Percentiles rank a stretch among this genome's conserved stretches.
Evolutionary conservation across 163 green algal genomes (phyloP).

Genomic region (Volvox carteri): DNA sequence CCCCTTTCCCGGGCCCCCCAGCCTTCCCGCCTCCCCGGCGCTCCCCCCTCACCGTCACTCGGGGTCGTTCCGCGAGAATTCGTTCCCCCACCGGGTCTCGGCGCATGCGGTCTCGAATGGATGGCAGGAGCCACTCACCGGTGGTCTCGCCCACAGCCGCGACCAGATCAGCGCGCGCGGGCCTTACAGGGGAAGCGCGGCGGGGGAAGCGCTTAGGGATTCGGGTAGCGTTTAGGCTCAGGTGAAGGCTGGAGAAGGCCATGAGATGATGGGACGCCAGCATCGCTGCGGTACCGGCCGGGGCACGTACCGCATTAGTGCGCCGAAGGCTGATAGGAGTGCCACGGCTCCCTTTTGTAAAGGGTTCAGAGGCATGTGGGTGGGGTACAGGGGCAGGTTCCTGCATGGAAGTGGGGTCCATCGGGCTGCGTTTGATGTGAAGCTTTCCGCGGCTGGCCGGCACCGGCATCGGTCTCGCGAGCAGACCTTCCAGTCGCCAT

Average conservation of each 20-base stretch:
- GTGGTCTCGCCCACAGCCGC: constrained; percentile 94
- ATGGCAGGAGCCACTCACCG: constrained; percentile 72
- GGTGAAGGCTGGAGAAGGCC: too few relatives aligned
- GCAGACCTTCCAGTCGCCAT: background rate
- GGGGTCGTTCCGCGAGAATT: constrained; percentile 86
- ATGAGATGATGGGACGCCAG: too few relatives aligned
- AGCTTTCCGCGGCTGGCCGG: background rate
- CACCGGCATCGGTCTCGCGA: background rate
- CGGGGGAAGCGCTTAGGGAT: too few relatives aligned
- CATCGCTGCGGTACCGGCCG: too few relatives aligned
- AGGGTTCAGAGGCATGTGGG: constrained; percentile 78
- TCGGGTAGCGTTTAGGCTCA: too few relatives aligned
- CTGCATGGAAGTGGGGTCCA: background rate
- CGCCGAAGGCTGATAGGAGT: constrained; percentile 78
- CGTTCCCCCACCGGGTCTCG: constrained; percentile 66
- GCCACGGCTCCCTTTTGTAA: constrained; percentile 86
- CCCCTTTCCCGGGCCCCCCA: too few relatives aligned
- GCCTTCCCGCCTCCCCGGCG: too few relatives aligned
- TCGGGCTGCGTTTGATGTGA: background rate
- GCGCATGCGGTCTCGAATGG: constrained; percentile 87
- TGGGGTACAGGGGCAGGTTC: constrained; percentile 71
- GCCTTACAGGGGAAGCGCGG: constrained; percentile 62
- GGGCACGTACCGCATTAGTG: constrained; percentile 71
- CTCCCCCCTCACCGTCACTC: constrained; percentile 84
- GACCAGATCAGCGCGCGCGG: constrained; percentile 93